A percentile compares a stretch with the other conserved stretches of the same genome.
phyloP scores from a whole-genome alignment of 176 grass and related monocot genomes.

The Pharus latifolius region DNA sequence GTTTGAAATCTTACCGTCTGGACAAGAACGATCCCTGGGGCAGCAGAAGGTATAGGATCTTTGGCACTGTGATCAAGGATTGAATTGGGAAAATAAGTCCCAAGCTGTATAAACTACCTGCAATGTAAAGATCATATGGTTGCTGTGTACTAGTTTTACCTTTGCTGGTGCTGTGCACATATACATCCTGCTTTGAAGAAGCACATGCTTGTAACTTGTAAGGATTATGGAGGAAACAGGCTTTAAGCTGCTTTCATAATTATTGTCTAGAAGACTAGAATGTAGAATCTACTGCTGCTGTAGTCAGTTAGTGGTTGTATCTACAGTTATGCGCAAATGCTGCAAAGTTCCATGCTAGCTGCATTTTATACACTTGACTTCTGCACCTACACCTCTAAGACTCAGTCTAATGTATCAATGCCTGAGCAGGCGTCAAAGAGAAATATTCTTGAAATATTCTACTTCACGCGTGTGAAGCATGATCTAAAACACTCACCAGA shows the following conservation, averaged over 20 bases:
- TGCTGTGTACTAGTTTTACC: not conserved
- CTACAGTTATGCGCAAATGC: not conserved
- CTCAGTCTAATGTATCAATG: too few relatives aligned
- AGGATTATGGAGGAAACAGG: not conserved
- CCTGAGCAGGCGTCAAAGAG: too few relatives aligned
- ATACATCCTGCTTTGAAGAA: too few relatives aligned
- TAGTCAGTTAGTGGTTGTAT: not conserved
- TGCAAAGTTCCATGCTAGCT: not conserved
- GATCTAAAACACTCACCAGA: too few relatives aligned
- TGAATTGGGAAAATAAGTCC: slow-evolving; percentile 3
- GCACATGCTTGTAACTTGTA: not conserved
- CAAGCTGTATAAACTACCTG: not conserved
- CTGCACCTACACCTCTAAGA: not conserved
- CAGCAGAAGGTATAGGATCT: slow-evolving; percentile 49
- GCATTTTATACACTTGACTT: not conserved
- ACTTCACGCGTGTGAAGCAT: too few relatives aligned
- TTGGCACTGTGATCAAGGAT: slow-evolving; percentile 33
- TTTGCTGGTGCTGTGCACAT: not conserved
- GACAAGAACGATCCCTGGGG: slow-evolving; percentile 44
- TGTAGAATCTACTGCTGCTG: not conserved
- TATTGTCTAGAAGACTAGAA: not conserved
- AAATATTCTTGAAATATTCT: too few relatives aligned
- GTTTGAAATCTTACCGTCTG: slow-evolving; percentile 46
- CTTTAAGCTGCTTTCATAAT: not conserved
- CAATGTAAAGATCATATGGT: not conserved